A percentile compares a stretch with the other conserved stretches of the same genome.
phyloP scores from a whole-genome alignment of 2,329 filamentous ascomycete genomes.

The Botrytis fragariae region DNA sequence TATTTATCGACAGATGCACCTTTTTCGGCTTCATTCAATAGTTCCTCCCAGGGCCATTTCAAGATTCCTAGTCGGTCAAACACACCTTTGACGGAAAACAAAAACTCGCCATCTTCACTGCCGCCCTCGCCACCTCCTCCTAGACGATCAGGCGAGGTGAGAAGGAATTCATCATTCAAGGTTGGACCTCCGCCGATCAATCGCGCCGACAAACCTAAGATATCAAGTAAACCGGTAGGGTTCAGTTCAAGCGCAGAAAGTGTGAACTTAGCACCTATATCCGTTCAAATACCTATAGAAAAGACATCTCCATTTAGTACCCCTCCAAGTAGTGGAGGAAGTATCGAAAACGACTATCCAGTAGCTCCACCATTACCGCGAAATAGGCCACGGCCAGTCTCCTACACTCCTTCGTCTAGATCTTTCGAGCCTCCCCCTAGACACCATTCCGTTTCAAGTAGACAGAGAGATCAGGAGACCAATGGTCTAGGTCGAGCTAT shows the following conservation, averaged over 20 bases:
- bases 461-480: constrained; percentile 44
- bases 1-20: constrained; percentile 34
- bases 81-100: constrained; percentile 50
- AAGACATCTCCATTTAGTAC: constrained; percentile 78
- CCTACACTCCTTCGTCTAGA: constrained; percentile 38
- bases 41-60: constrained; percentile 44
- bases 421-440: constrained; percentile 53
- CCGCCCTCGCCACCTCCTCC: constrained; percentile 64
- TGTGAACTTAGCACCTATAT: constrained; percentile 29
- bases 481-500: constrained; percentile 43
- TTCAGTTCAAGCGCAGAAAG: constrained; percentile 39
- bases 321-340: constrained; percentile 72
- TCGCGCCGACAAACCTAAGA: constrained; percentile 73
- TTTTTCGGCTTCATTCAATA: constrained; percentile 42
- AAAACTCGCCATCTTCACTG: constrained; percentile 48
- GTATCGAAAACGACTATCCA: constrained; percentile 51
- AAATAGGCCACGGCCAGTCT: constrained; percentile 50
- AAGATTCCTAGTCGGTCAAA: constrained; percentile 55
- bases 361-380: constrained; percentile 48
- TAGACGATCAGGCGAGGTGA: constrained; percentile 58
- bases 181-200: constrained; percentile 70
- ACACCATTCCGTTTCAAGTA: constrained; percentile 49
- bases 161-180: constrained; percentile 45
- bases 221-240: constrained; percentile 42
- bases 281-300: constrained; percentile 24